A percentile compares a stretch with the other conserved stretches of the same genome.
These are phyloP conservation scores for Rhodofomes roseus DNA, from an alignment of 1,284 basidiomycete genomes.

Conservation along the genomic window DNA sequence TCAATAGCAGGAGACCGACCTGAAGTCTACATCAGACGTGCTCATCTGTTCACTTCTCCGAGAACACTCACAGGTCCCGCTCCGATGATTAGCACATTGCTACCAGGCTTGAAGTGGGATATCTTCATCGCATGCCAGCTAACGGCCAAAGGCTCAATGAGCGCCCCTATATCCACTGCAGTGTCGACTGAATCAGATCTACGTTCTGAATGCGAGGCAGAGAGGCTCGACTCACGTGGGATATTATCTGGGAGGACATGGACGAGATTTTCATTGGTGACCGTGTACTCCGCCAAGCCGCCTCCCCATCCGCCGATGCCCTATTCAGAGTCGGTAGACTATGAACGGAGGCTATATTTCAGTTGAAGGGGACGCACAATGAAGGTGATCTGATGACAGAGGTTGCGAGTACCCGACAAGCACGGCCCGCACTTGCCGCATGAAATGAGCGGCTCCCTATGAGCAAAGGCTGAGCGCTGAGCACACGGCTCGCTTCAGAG, in stretches of 20 bases:
- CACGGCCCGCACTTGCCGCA: conserved; percentile 21
- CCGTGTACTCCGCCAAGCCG: conserved; percentile 28
- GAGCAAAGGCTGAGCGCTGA: background rate
- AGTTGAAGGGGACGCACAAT: conserved; percentile 19
- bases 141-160: conserved; percentile 32
- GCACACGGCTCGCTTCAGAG: background rate
- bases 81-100: conserved; percentile 28
- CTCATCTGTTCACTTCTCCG: background rate
- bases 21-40: background rate
- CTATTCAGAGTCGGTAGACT: conserved; percentile 4
- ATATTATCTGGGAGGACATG: conserved; percentile 25
- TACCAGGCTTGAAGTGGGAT: conserved; percentile 22
- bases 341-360: background rate
- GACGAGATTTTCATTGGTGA: conserved; percentile 21
- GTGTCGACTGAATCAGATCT: background rate
- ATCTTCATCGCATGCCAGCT: conserved; percentile 30
- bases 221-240: conserved; percentile 13
- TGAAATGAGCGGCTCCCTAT: conserved; percentile 27
- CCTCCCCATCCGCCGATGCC: conserved; percentile 21
- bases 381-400: conserved; percentile 23
- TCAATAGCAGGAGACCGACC: conserved; percentile 26
- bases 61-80: conserved; percentile 26
- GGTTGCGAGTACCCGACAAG: conserved; percentile 13
- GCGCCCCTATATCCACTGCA: conserved; percentile 26
- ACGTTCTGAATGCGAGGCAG: background rate